phyloP scores from a whole-genome alignment of 1,284 basidiomycete species.

The Sporisorium graminicola region DNA sequence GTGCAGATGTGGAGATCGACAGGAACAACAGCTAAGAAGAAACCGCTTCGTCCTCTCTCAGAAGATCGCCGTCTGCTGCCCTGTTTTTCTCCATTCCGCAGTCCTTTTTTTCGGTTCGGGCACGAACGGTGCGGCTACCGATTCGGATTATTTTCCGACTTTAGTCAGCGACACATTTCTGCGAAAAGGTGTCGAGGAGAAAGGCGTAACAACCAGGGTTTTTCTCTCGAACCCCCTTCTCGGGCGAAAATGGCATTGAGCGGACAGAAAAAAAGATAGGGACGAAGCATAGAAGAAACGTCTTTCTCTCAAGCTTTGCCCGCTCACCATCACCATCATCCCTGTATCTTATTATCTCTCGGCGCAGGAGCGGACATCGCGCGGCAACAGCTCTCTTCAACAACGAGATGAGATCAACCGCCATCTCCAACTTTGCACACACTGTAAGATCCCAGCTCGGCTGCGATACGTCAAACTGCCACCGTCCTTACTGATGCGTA shows the following conservation, averaged over 20 bases:
- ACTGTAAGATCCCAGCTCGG: slow-evolving; percentile 26
- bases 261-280: background rate
- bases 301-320: background rate
- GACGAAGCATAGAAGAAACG: background rate
- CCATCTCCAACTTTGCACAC: slow-evolving; percentile 34
- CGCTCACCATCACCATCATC: slow-evolving; percentile 5
- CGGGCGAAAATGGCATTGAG: background rate
- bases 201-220: background rate
- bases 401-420: slow-evolving; percentile 48
- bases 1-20: slow-evolving; percentile 6
- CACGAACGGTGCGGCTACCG: background rate
- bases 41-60: background rate
- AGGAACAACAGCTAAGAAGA: slow-evolving; percentile 1
- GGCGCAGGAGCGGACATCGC: slow-evolving; percentile 2
- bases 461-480: background rate
- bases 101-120: slow-evolving; percentile 1
- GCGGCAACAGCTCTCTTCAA: background rate
- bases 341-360: background rate
- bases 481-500: too few relatives aligned
- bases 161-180: slow-evolving; percentile 19
- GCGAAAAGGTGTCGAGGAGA: background rate
- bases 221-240: background rate
- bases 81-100: slow-evolving; percentile 2
- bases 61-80: slow-evolving; percentile 30
- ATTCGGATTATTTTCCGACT: slow-evolving; percentile 3